Evolutionary conservation across 768 basidiomycete genomes (phyloP).

Genomic region (Fomitopsis pulvina): DNA sequence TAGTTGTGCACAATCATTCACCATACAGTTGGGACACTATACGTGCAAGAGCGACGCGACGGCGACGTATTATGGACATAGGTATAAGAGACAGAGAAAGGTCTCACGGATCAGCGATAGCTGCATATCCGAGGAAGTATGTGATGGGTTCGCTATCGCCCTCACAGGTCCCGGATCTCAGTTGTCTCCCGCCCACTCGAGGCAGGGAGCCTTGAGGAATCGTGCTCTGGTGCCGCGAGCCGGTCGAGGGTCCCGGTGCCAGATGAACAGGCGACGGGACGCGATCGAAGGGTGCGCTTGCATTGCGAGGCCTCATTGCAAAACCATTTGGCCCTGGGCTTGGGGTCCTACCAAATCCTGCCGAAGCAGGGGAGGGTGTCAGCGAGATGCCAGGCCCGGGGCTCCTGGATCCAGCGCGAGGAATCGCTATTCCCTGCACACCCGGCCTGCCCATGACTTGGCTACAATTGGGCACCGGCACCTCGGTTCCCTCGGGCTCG

Average conservation of each 20-base stretch:
- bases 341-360: background rate
- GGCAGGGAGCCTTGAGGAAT: too few relatives aligned
- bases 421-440: conserved; percentile 4
- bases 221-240: background rate
- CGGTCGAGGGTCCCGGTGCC: background rate
- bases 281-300: background rate
- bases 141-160: too few relatives aligned
- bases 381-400: conserved; percentile 13
- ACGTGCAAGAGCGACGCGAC: background rate
- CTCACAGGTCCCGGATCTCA: too few relatives aligned
- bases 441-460: conserved; percentile 8
- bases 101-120: too few relatives aligned
- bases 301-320: background rate
- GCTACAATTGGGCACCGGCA: conserved; percentile 13
- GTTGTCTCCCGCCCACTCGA: too few relatives aligned
- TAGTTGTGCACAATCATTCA: background rate
- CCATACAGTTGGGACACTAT: background rate
- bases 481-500: conserved; percentile 40
- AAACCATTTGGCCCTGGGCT: background rate
- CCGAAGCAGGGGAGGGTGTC: conserved; percentile 8
- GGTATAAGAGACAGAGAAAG: background rate
- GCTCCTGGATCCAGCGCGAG: conserved; percentile 14
- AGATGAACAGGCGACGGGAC: background rate
- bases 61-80: background rate
- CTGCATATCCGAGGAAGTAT: too few relatives aligned